Conservation (phyloP, 495 filamentous ascomycete species). For the Letharia lupina region DNA sequence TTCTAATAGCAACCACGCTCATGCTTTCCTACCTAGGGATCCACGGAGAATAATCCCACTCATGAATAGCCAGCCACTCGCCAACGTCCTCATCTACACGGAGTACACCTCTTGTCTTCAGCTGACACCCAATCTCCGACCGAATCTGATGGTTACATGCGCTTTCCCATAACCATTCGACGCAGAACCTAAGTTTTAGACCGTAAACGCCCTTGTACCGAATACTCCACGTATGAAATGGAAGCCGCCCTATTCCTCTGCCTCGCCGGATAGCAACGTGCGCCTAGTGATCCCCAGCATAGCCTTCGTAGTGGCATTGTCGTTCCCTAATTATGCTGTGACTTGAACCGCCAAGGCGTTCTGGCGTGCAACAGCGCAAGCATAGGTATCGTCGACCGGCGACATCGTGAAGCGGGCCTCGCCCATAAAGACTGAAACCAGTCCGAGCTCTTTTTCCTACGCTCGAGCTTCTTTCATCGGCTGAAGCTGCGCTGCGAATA, state of each 20-base stretch:
- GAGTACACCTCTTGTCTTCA: not conserved
- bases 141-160: not conserved
- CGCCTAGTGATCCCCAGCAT: not conserved
- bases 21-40: not conserved
- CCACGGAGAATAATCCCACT: not conserved
- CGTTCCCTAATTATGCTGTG: not conserved
- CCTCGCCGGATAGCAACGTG: not conserved
- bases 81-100: not conserved
- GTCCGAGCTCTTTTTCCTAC: not conserved
- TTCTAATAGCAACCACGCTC: not conserved
- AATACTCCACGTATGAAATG: not conserved
- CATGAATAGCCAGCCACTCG: not conserved
- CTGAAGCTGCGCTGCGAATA: not conserved
- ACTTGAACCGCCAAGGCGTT: not conserved
- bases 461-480: not conserved
- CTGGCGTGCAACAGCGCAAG: conserved; percentile 6
- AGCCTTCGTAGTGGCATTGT: not conserved
- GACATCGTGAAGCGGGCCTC: not conserved
- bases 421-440: not conserved
- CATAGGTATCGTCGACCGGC: not conserved
- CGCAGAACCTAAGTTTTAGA: not conserved
- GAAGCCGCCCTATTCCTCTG: not conserved
- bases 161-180: not conserved
- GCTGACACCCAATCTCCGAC: not conserved
- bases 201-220: not conserved